phyloP scores from a whole-genome alignment of 345 rosid genomes.

The Arabis hirsuta region DNA sequence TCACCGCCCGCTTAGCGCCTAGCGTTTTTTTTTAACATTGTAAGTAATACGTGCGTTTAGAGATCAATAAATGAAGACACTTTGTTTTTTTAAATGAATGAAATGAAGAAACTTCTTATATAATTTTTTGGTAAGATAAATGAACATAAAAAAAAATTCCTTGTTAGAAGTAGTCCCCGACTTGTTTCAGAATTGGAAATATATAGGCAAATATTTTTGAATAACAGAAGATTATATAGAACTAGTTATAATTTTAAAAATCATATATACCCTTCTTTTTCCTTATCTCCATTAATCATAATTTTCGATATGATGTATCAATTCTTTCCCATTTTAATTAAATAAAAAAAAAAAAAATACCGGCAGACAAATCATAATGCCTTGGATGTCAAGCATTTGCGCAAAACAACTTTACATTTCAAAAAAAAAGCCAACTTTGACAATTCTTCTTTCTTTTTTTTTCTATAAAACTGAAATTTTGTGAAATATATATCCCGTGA shows the following conservation, averaged over 20 bases:
- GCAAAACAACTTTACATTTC: constrained; percentile 2
- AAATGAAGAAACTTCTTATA: neutral
- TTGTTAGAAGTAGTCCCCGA: no score
- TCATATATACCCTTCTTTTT: no score
- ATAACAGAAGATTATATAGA: no score
- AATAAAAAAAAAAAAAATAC: neutral
- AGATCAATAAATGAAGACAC: neutral
- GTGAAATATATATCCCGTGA: constrained; percentile 32
- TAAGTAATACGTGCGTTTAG: neutral
- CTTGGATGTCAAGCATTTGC: constrained; percentile 39
- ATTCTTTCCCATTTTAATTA: neutral
- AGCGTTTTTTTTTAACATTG: no score
- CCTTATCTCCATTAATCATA: neutral
- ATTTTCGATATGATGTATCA: constrained; percentile 1
- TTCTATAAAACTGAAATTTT: neutral
- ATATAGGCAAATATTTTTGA: no score
- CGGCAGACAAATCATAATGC: constrained; percentile 31
- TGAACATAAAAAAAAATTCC: no score
- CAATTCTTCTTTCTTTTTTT: neutral
- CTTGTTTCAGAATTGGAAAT: no score
- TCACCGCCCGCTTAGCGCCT: no score
- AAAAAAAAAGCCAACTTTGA: constrained; percentile 22
- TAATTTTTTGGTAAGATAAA: no score
- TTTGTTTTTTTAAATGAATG: neutral
- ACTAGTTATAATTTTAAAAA: no score